These are phyloP conservation scores for Hippophae rhamnoides DNA, from an alignment of 306 rosid genomes.

Conservation along the genomic window DNA sequence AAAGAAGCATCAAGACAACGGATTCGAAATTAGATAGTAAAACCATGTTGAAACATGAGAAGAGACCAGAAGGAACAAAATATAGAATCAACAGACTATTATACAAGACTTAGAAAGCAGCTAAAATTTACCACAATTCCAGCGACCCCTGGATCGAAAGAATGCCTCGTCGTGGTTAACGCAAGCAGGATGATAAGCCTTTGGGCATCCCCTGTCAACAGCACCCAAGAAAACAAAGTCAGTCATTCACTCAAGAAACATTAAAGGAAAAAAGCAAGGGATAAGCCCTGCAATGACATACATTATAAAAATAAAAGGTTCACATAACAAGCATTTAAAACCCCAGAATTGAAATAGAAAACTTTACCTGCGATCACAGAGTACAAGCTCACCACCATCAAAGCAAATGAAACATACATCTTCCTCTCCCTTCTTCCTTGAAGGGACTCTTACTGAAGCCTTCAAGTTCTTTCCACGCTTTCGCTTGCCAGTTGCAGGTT, in stretches of 20 bases:
- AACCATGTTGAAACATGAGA: too few species aligned
- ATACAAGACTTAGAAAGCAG: too few species aligned
- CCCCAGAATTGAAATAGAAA: conserved; percentile 3
- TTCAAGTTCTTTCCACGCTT: conserved; percentile 67
- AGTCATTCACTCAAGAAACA: conserved; percentile 12
- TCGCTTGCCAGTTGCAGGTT: conserved; percentile 55
- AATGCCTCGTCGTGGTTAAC: conserved; percentile 90
- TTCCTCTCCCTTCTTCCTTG: conserved; percentile 74
- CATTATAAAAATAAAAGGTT: too few species aligned
- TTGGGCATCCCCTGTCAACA: conserved; percentile 83
- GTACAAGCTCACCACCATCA: conserved; percentile 97
- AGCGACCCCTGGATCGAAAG: conserved; percentile 37
- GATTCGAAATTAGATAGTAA: too few species aligned
- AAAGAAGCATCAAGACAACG: too few species aligned
- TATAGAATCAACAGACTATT: too few species aligned
- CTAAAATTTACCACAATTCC: too few species aligned
- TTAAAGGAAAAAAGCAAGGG: background rate
- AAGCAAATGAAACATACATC: conserved; percentile 99
- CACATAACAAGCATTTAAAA: background rate
- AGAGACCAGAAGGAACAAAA: too few species aligned
- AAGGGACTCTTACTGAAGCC: conserved; percentile 34
- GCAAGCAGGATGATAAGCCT: conserved; percentile 95
- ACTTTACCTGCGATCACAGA: conserved; percentile 83
- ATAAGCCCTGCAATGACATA: background rate
- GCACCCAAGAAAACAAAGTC: conserved; percentile 11